Evolutionary conservation across 805 yeast genomes (phyloP), one percentile per base, ranked within the genome.

Genomic region (Wickerhamomyces bovis): DNA sequence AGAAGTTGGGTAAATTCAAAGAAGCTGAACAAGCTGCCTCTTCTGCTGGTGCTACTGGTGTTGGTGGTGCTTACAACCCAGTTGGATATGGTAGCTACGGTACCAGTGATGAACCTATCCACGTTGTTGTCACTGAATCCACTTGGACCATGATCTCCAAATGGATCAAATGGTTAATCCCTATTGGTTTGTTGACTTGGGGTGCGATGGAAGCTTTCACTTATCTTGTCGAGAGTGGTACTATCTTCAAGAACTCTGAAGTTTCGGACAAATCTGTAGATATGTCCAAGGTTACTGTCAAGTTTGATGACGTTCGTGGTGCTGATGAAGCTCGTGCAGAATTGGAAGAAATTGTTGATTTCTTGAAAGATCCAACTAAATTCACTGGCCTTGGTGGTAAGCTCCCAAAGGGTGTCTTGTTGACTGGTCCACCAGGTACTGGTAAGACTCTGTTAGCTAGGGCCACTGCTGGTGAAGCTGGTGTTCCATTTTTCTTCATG

Each of bases 381-480:
- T 94, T 89, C 70, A 95, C 97, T 43, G 95, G 96, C 1, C 76
- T 94, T 43, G 99, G 99, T 55, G 99, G 99, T 44, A 90, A 90
- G 66, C 75, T 94, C 58, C 98, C 99, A 48, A 94, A 92, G 65
- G 99, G 99, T 73, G 96, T 94, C 7, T 71, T 94, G 49, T 73
- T 92, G 53, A 94, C 98, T 12, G 99, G 99, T 41, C 99, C 99
- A 35, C 99, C 99, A 38, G 99, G 99, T 69, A 92, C 99, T 6
- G 99, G 99, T 78, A 92, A 94, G 66, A 94, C 99, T 1, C 73
- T 92, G 55, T 77, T 94, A 53, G 98, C 98, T 0, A 81, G 98
- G 58, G 98, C 99, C 25, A 95, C 97, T 26, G 99, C 99, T 8
- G 98, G 98, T 53, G 98, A 92, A 68, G 98, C 99, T 7, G 98